A percentile compares a stretch with the other conserved stretches of the same genome.
Evolutionary conservation across 768 basidiomycete species (phyloP).

Genomic region (Mycena leptocephala): DNA sequence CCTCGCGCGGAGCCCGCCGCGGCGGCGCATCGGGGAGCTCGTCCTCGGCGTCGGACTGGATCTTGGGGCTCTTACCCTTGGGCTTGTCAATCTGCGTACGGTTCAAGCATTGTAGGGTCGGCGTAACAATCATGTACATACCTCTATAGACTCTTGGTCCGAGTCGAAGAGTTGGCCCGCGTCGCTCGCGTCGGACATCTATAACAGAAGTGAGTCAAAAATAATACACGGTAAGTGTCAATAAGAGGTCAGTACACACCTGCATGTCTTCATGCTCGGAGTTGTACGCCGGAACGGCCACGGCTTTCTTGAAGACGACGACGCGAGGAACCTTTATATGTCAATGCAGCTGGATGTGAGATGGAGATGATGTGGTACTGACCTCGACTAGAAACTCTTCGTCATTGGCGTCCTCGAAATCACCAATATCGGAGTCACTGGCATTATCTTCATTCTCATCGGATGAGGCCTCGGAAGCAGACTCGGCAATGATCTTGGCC

Average conservation of each 20-base stretch:
- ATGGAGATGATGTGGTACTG: neutral
- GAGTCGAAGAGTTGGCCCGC: neutral
- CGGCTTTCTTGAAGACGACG: neutral
- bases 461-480: neutral
- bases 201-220: neutral
- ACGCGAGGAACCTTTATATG: neutral
- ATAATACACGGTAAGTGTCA: neutral
- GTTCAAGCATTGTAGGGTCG: neutral
- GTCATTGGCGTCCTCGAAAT: neutral
- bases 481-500: neutral
- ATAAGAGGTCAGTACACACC: neutral
- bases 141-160: neutral
- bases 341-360: neutral
- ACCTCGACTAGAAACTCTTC: neutral
- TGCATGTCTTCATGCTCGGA: neutral
- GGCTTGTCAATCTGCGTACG: neutral
- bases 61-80: no score
- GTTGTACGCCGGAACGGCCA: neutral
- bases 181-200: neutral
- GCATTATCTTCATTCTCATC: no score
- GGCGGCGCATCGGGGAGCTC: neutral
- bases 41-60: neutral
- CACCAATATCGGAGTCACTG: neutral
- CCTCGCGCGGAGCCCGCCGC: neutral
- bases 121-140: neutral